Percentiles rank a stretch among this genome's conserved stretches.
These are phyloP conservation scores for Heterobasidion parviporum DNA, from an alignment of 1,284 basidiomycete species.

Conservation along the genomic window DNA sequence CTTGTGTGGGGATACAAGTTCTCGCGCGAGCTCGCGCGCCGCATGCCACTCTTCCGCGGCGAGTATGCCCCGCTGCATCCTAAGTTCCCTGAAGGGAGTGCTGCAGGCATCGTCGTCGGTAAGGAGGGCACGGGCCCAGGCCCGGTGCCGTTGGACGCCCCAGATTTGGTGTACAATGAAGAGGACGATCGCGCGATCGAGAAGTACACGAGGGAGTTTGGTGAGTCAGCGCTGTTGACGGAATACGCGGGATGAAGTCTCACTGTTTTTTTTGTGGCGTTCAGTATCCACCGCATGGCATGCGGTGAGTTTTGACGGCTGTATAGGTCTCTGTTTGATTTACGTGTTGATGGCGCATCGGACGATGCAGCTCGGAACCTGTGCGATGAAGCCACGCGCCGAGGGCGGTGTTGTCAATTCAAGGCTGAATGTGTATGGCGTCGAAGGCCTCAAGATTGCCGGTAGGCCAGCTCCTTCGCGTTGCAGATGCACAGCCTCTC, in stretches of 20 bases:
- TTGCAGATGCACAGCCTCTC: neutral
- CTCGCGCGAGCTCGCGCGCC: conserved; percentile 46
- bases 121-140: conserved; percentile 7
- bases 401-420: conserved; percentile 55
- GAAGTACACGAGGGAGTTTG: conserved; percentile 24
- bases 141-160: conserved; percentile 32
- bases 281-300: conserved; percentile 47
- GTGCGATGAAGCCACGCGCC: conserved; percentile 55
- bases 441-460: conserved; percentile 49
- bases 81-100: conserved; percentile 34
- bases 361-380: conserved; percentile 46
- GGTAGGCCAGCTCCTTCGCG: conserved; percentile 12
- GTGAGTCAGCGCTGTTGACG: conserved; percentile 15
- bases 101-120: conserved; percentile 26
- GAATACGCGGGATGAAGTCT: neutral
- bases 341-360: neutral
- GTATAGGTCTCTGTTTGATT: neutral
- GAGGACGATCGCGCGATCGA: conserved; percentile 50
- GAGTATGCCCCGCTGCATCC: conserved; percentile 41
- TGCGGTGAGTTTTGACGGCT: conserved; percentile 29
- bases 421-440: conserved; percentile 55
- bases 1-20: conserved; percentile 53
- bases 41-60: conserved; percentile 48
- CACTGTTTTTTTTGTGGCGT: conserved; percentile 6
- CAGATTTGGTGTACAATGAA: conserved; percentile 41